Conservation (phyloP, 805 yeast genomes). For the Candida patagonica region DNA sequence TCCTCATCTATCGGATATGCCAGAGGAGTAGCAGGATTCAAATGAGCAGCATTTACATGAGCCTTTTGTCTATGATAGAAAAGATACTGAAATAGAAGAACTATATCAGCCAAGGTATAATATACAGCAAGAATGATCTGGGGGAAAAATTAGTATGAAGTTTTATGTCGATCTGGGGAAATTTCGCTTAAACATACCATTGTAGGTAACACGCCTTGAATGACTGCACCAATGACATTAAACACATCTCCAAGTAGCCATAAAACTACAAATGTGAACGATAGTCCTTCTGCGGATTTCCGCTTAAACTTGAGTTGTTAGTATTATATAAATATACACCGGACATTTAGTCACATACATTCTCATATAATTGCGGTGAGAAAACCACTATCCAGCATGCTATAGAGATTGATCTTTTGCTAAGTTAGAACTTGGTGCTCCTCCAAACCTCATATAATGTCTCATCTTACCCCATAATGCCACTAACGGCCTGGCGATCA, state of each 20-base stretch:
- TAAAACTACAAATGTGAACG: constrained; percentile 72
- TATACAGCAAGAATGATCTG: constrained; percentile 73
- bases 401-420: constrained; percentile 65
- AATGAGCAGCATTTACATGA: constrained; percentile 61
- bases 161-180: background rate
- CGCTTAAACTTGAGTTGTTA: constrained; percentile 42
- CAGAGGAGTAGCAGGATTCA: constrained; percentile 84
- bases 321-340: background rate
- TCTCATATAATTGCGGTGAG: constrained; percentile 94
- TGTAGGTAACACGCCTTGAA: constrained; percentile 88
- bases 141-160: background rate
- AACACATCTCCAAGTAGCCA: constrained; percentile 95
- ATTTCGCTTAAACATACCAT: constrained; percentile 38
- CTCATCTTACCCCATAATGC: constrained; percentile 47
- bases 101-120: constrained; percentile 84
- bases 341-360: constrained; percentile 28
- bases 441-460: background rate
- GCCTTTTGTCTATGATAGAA: constrained; percentile 57
- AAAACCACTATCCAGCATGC: constrained; percentile 98
- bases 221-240: constrained; percentile 81
- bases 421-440: background rate
- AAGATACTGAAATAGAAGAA: constrained; percentile 74
- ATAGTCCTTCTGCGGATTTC: constrained; percentile 82
- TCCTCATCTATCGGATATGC: constrained; percentile 32
- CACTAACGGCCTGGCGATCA: constrained; percentile 46